These are phyloP conservation scores for Leccinum ochraceum DNA, from an alignment of 768 basidiomycete genomes.

Conservation along the genomic window DNA sequence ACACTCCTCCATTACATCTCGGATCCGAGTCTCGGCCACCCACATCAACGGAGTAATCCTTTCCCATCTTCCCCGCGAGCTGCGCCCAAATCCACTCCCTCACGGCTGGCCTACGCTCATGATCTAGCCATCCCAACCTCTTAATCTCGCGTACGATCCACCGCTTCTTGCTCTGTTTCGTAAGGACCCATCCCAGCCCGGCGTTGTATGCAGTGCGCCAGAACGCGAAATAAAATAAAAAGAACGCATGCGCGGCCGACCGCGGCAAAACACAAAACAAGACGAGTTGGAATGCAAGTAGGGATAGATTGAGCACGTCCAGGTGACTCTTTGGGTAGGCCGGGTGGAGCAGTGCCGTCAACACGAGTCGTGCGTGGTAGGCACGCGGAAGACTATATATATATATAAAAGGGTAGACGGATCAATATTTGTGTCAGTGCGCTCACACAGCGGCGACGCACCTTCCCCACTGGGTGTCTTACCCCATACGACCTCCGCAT, in stretches of 20 bases:
- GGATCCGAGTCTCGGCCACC: slow-evolving; percentile 26
- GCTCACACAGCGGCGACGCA: slow-evolving; percentile 31
- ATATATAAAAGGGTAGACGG: neutral
- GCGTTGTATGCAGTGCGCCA: slow-evolving; percentile 92
- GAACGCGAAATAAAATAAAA: slow-evolving; percentile 88
- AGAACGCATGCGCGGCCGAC: slow-evolving; percentile 58
- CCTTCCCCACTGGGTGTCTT: slow-evolving; percentile 83
- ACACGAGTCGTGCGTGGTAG: slow-evolving; percentile 79
- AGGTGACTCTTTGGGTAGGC: slow-evolving; percentile 84
- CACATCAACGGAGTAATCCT: slow-evolving; percentile 91
- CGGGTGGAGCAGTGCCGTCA: slow-evolving; percentile 84
- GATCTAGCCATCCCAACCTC: slow-evolving; percentile 87
- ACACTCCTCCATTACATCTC: neutral
- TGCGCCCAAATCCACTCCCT: slow-evolving; percentile 86
- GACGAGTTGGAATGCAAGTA: slow-evolving; percentile 76
- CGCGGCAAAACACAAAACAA: slow-evolving; percentile 68
- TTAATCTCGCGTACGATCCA: slow-evolving; percentile 89
- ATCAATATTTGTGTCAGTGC: neutral
- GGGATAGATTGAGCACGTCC: slow-evolving; percentile 79
- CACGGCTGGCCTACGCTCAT: slow-evolving; percentile 56
- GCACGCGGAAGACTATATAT: slow-evolving; percentile 81
- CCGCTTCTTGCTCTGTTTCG: slow-evolving; percentile 91
- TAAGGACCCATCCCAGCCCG: slow-evolving; percentile 91
- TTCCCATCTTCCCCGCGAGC: slow-evolving; percentile 90
- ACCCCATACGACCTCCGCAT: slow-evolving; percentile 76